Conservation (phyloP, 371 early-diverging fungal species). For the Funneliformis caledonium region DNA sequence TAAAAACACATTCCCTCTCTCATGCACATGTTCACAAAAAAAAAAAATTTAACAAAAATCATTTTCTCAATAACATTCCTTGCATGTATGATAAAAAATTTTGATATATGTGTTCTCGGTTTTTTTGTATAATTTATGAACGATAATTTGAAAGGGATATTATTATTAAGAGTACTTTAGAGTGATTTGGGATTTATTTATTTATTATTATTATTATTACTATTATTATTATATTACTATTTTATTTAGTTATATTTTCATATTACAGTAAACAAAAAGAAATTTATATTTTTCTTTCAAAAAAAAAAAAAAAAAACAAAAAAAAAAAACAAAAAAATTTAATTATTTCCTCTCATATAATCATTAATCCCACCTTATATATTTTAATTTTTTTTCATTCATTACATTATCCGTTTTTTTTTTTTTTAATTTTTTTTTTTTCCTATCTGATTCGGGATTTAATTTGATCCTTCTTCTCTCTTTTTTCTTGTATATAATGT, state of each 20-base stretch:
- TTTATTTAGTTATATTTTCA: too few species aligned
- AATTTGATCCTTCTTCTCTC: neutral
- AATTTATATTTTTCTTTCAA: too few species aligned
- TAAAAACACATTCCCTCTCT: neutral
- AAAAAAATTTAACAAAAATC: neutral
- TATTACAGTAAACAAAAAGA: too few species aligned
- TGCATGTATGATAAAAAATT: neutral
- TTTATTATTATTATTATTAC: too few species aligned
- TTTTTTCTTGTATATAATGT: neutral
- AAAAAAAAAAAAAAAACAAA: neutral
- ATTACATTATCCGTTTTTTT: too few species aligned
- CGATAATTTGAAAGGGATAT: neutral
- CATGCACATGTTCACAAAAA: neutral
- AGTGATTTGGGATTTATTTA: neutral
- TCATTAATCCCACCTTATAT: neutral
- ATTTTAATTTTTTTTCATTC: too few species aligned
- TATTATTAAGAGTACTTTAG: neutral
- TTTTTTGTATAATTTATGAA: neutral
- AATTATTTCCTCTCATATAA: too few species aligned
- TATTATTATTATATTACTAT: neutral
- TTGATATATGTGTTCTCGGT: neutral
- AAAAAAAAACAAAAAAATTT: neutral
- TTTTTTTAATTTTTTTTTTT: too few species aligned
- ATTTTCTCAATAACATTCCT: neutral
- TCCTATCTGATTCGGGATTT: too few species aligned